Percentiles rank a stretch among this genome's conserved stretches.
phyloP scores from a whole-genome alignment of 345 rosid species.

The Dimocarpus longan region DNA sequence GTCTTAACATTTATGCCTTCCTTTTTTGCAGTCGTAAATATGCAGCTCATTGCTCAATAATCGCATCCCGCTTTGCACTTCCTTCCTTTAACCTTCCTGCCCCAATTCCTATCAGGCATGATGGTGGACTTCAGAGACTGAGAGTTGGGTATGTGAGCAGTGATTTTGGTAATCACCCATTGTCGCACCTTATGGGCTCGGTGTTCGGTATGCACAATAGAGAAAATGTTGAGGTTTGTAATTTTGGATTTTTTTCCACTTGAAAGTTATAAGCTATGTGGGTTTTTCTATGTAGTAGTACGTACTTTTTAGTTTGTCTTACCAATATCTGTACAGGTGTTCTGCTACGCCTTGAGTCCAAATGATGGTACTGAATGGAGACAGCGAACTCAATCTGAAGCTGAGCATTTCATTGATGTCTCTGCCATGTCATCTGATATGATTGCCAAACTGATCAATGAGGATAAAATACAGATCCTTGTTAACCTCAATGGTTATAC shows the following conservation, averaged over 20 bases:
- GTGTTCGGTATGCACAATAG: conserved; percentile 97
- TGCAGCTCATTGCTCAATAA: conserved; percentile 87
- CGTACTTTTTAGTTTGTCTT: background rate
- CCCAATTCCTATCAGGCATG: conserved; percentile 60
- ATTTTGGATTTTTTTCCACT: background rate
- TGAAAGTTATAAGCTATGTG: background rate
- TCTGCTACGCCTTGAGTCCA: conserved; percentile 94
- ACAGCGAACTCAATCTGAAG: conserved; percentile 83
- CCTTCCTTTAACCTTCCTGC: conserved; percentile 75
- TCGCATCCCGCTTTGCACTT: conserved; percentile 87
- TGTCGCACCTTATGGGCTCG: conserved; percentile 99
- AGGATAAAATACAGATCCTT: conserved; percentile 86
- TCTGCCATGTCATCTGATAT: conserved; percentile 86
- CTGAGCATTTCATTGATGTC: conserved; percentile 90
- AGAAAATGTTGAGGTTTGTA: conserved; percentile 81
- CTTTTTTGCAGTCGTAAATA: conserved; percentile 73
- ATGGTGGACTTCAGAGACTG: conserved; percentile 65
- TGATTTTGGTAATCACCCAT: conserved; percentile 96
- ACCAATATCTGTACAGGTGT: conserved; percentile 52
- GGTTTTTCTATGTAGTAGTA: background rate
- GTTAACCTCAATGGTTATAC: conserved; percentile 96
- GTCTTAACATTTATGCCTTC: background rate
- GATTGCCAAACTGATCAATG: conserved; percentile 83
- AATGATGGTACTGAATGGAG: conserved; percentile 99
- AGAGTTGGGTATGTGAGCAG: conserved; percentile 97